Evolutionary conservation across 2,329 filamentous ascomycete genomes (phyloP), one percentile per base, ranked within the genome.

Genomic region (Fusarium anthophilum): DNA sequence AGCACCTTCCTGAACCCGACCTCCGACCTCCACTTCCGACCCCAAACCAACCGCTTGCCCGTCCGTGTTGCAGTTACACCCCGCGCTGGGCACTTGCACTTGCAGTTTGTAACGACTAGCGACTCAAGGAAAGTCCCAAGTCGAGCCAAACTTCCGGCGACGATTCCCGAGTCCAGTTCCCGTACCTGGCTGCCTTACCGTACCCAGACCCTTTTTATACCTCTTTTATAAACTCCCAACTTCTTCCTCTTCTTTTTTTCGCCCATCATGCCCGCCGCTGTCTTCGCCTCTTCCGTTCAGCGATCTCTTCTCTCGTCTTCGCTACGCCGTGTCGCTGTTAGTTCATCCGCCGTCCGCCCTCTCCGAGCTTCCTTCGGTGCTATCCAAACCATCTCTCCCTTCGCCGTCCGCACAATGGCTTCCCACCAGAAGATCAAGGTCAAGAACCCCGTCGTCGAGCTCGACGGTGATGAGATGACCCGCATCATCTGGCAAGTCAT

Each of bases 401-500:
- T 84, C 81, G 87, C 84, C 77, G 91, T 97, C n/a, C 83, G 84
- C 82, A 87, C 84, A 79, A 91, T 92, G 89, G 86, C 88, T 65
- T 84, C 88, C 77, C 56, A 55, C 68, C 87, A 90, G 81, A 99
- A 98, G 92, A 98, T 98, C 90, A 96, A 97, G 91, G 96, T 99
- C 88, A 95, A 97, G 91, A 98, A 98, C 86, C 96, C 96, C 76
- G 92, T 99, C 83, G 96, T 99, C 84, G 96, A 98, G 88, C 91
- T 98, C 80, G 96, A 98, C 83, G 96, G 96, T 81, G 91, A 93
- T 80, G 91, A 95, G 92, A 98, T 98, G 96, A 99, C 96, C 79
- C 90, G 96, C 80, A 95, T 99, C 84, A 99, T 99, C 88, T 99
- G 96, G 96, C 89, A 98, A 88, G 92, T 94, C 84, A 99, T 99